Evolutionary conservation across 108 stramenopile species (phyloP), one percentile per base, ranked within the genome.

Genomic region (Nannochloropsis salina): DNA sequence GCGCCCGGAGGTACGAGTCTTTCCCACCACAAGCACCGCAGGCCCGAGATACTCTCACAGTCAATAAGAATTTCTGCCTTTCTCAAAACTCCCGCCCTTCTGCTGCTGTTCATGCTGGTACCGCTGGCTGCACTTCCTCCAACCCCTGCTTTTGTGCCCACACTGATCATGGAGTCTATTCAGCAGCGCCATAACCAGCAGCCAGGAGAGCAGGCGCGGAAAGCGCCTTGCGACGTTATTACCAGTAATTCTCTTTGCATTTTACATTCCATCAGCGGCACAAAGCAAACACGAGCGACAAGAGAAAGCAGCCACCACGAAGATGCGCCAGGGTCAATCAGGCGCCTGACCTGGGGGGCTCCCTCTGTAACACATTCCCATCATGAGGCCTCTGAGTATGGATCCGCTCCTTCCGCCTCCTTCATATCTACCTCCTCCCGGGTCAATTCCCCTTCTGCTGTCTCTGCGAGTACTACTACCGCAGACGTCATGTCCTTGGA

Each of bases 401-500:
- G 11, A 40, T 31, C 40, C 40, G 22, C 4, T 40, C n/a, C 41
- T 31, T 31, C 81, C 81, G 11, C 22, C 81, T 40, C 81, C 40
- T 11, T 40, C 40, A 81, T 31, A 31, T 31, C 61, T 74, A 2
- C 61, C 61, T 74, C 61, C 61, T 6, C 61, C 61, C 61, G 31
- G 31, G 31, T 31, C 31, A 31, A 41, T 11, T 31, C 81, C 81
- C 22, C 12, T 11, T 11, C 11, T 11, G 9, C 5, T 31, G 40
- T 8, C 61, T 8, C n/a, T 15, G 61, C 61, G n/a, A 74, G 42
- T 80, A 45, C 82, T 80, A 80, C 18, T 21, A 85, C 85, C 6
- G 22, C 20, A 43, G 85, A 85, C 10, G 41, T 85, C 43, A 12
- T 85, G 84, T 86, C 81, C 44, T 84, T 90, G 42, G 89, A 90